Conservation (phyloP, 2,329 filamentous ascomycete species). For the Curvularia sp. region DNA sequence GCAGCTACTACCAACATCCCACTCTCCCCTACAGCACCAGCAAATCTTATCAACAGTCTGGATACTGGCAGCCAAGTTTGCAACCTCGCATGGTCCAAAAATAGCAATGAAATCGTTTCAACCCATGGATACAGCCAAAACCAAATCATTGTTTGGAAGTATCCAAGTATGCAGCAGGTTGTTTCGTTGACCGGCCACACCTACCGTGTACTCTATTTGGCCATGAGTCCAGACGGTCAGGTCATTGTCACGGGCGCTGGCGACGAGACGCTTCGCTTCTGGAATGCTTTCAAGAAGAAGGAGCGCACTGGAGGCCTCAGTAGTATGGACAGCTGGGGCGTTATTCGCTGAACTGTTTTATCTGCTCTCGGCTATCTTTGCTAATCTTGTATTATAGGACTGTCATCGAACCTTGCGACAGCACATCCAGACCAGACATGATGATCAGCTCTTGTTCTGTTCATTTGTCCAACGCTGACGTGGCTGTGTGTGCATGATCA, state of each 20-base stretch:
- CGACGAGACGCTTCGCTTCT: slow-evolving; percentile 94
- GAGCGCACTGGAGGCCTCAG: slow-evolving; percentile 68
- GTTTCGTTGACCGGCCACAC: slow-evolving; percentile 95
- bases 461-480: not conserved
- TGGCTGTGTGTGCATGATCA: slow-evolving; percentile 11
- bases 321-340: slow-evolving; percentile 76
- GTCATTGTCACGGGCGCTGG: slow-evolving; percentile 95
- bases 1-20: slow-evolving; percentile 43
- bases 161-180: slow-evolving; percentile 96
- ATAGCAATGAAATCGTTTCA: slow-evolving; percentile 95
- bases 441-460: not conserved
- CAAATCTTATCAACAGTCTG: slow-evolving; percentile 73
- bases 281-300: slow-evolving; percentile 91
- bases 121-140: slow-evolving; percentile 98
- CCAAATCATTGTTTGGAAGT: slow-evolving; percentile 99
- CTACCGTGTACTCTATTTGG: slow-evolving; percentile 92
- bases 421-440: not conserved
- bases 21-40: slow-evolving; percentile 45
- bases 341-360: slow-evolving; percentile 67
- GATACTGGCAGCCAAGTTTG: slow-evolving; percentile 99
- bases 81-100: slow-evolving; percentile 96
- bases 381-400: slow-evolving; percentile 13
- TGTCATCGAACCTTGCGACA: not conserved
- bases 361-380: slow-evolving; percentile 8
- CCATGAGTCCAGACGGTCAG: slow-evolving; percentile 95